Conservation (phyloP, 2,329 filamentous ascomycete species). For the Plenodomus lindquistii region DNA sequence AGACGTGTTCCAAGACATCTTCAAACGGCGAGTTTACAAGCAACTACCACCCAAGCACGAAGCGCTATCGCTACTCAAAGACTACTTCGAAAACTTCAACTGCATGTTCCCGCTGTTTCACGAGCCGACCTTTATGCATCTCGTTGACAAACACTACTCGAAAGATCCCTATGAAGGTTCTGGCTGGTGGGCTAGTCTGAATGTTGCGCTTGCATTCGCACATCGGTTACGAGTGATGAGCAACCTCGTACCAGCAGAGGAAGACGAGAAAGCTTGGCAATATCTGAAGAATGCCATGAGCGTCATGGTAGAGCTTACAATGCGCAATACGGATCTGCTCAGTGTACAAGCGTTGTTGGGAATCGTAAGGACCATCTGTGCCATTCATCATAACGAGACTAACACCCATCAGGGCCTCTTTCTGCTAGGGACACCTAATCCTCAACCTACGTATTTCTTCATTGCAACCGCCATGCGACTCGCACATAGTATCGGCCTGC, state of each 20-base stretch:
- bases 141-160: constrained; percentile 93
- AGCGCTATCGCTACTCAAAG: constrained; percentile 82
- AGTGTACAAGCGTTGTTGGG: constrained; percentile 93
- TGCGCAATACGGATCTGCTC: constrained; percentile 93
- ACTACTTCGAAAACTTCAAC: constrained; percentile 99
- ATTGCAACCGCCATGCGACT: constrained; percentile 88
- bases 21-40: constrained; percentile 81
- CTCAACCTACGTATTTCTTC: constrained; percentile 89
- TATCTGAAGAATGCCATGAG: constrained; percentile 97
- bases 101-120: constrained; percentile 98
- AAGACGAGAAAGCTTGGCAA: constrained; percentile 92
- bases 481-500: constrained; percentile 90
- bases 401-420: constrained; percentile 67
- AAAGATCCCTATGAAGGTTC: constrained; percentile 90
- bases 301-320: constrained; percentile 87
- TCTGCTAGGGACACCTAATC: constrained; percentile 94
- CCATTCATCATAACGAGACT: constrained; percentile 11
- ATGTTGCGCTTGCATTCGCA: constrained; percentile 89
- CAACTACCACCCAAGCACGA: constrained; percentile 84
- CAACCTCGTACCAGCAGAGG: constrained; percentile 84
- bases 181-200: constrained; percentile 98
- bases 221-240: constrained; percentile 94
- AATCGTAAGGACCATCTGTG: constrained; percentile 60
- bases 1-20: constrained; percentile 94
- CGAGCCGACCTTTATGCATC: constrained; percentile 96